phyloP scores from a whole-genome alignment of 2,329 filamentous ascomycete genomes.

The Seiridium unicorne region DNA sequence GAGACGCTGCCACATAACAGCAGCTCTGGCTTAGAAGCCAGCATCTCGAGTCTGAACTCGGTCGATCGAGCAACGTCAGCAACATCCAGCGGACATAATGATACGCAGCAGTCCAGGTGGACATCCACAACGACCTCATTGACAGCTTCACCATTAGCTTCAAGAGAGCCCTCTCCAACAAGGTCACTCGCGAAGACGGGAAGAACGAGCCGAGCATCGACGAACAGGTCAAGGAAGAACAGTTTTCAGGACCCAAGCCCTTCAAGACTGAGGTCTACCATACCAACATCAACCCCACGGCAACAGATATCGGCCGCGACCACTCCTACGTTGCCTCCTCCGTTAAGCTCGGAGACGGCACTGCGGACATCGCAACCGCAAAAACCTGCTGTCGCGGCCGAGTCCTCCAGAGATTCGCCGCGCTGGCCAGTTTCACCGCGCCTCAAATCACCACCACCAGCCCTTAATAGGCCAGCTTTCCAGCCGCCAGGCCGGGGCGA shows the following conservation, averaged over 20 bases:
- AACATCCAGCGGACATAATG: constrained; percentile 27
- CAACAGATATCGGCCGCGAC: constrained; percentile 65
- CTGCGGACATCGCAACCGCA: constrained; percentile 62
- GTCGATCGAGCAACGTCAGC: constrained; percentile 28
- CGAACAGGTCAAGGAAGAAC: constrained; percentile 60
- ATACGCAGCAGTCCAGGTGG: constrained; percentile 30
- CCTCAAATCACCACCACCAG: constrained; percentile 73
- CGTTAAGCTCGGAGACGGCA: constrained; percentile 54
- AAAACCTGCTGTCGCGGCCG: constrained; percentile 51
- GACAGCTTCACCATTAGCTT: constrained; percentile 26
- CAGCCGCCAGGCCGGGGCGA: constrained; percentile 41
- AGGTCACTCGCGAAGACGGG: constrained; percentile 17
- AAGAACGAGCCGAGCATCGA: constrained; percentile 25
- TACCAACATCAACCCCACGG: constrained; percentile 59
- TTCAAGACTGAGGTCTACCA: constrained; percentile 42
- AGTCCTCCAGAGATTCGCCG: constrained; percentile 54
- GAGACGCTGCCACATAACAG: constrained; percentile 23
- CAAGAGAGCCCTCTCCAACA: constrained; percentile 28
- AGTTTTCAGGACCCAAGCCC: constrained; percentile 65
- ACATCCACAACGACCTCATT: constrained; percentile 29
- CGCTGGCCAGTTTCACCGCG: constrained; percentile 78
- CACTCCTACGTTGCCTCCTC: constrained; percentile 64
- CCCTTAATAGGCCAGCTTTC: constrained; percentile 37
- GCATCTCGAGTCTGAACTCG: constrained; percentile 29
- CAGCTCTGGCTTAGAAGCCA: constrained; percentile 28